phyloP scores from a whole-genome alignment of 768 basidiomycete genomes.

The Boletus bicolor region DNA sequence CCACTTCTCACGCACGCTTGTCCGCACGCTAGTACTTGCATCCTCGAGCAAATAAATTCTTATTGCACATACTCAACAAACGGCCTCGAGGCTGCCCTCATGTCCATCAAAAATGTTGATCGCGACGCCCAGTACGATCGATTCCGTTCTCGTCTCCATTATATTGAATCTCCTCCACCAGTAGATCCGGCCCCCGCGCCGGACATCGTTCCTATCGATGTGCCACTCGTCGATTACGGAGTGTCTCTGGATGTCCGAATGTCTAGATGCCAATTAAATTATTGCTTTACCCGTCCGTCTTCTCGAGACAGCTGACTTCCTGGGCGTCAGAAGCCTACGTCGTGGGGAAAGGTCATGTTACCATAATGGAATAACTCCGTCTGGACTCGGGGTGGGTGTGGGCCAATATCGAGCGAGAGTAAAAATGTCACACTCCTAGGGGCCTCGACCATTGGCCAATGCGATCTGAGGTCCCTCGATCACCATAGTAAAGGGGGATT shows the following conservation, averaged over 20 bases:
- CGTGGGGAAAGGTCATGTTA: neutral
- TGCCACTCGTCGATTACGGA: too few relatives aligned
- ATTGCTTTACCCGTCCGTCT: neutral
- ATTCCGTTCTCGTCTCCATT: neutral
- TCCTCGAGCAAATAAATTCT: constrained; percentile 3
- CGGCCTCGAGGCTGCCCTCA: constrained; percentile 26
- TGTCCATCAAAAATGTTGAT: constrained; percentile 16
- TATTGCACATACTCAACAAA: neutral
- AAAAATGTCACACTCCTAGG: neutral
- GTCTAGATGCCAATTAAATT: neutral
- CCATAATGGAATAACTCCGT: constrained; percentile 1
- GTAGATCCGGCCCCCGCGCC: constrained; percentile 5
- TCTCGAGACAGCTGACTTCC: constrained; percentile 1
- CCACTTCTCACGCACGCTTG: constrained; percentile 21
- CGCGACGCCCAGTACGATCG: constrained; percentile 5
- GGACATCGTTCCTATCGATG: constrained; percentile 20
- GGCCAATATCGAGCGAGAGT: neutral
- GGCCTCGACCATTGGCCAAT: neutral
- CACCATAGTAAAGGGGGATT: neutral
- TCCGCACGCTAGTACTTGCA: neutral
- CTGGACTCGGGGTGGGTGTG: neutral
- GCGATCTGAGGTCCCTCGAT: neutral
- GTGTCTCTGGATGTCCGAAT: neutral
- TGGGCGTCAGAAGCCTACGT: constrained; percentile 7
- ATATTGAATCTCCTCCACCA: neutral